Evolutionary conservation across 148 eudicot species (phyloP).

Genomic region (Vaccinium corymbosum): DNA sequence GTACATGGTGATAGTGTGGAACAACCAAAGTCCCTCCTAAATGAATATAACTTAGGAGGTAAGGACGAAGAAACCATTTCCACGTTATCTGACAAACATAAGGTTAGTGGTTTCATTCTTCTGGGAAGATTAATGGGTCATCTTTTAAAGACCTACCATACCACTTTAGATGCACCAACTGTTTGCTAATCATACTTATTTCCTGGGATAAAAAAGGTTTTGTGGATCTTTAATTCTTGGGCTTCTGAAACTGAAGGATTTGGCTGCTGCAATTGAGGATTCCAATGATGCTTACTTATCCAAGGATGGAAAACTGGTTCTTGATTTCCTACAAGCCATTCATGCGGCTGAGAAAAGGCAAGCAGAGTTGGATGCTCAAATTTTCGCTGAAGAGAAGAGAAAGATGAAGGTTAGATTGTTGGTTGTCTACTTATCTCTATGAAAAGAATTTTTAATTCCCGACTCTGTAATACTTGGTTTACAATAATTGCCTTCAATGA

Average conservation of each 20-base stretch:
- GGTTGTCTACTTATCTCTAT: not conserved
- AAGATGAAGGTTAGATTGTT: conserved; percentile 55
- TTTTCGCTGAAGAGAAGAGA: conserved; percentile 73
- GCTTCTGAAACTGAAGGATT: conserved; percentile 38
- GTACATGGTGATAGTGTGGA: conserved; percentile 21
- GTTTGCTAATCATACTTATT: conserved; percentile 14
- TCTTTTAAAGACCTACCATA: not conserved
- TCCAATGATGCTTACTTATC: conserved; percentile 40
- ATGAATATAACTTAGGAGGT: conserved; percentile 56
- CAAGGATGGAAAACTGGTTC: conserved; percentile 74
- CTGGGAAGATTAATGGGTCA: conserved; percentile 22
- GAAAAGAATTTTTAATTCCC: not conserved
- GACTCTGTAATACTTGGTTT: not conserved
- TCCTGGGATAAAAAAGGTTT: not conserved
- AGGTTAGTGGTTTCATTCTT: conserved; percentile 27
- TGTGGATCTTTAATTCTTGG: conserved; percentile 20
- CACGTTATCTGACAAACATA: conserved; percentile 28
- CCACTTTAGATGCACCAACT: conserved; percentile 1
- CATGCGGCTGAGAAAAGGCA: conserved; percentile 94
- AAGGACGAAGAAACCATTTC: conserved; percentile 28
- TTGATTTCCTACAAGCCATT: conserved; percentile 88
- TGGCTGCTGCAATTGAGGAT: conserved; percentile 34
- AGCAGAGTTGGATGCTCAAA: conserved; percentile 78
- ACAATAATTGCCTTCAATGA: not conserved
- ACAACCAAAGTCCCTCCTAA: conserved; percentile 60